These are phyloP conservation scores for Neonectria sp. DNA, from an alignment of 2,329 filamentous ascomycete species.

Conservation along the genomic window DNA sequence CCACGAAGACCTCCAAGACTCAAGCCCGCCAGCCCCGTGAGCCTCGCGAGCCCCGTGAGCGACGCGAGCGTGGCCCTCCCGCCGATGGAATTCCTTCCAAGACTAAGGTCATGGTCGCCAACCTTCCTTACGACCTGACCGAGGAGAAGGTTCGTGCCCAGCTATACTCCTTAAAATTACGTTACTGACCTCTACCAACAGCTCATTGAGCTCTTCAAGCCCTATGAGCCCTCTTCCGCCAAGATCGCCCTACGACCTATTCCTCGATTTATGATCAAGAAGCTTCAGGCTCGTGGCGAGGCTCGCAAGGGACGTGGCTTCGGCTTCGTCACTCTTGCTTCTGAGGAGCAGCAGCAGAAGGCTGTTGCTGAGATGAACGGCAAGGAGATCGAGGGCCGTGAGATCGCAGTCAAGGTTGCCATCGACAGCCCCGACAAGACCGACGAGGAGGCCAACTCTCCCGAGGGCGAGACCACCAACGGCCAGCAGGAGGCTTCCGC, in stretches of 20 bases:
- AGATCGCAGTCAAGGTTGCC: slow-evolving; percentile 99
- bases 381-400: slow-evolving; percentile 98
- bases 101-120: slow-evolving; percentile 99
- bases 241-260: slow-evolving; percentile 99
- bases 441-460: slow-evolving; percentile 83
- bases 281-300: slow-evolving; percentile 98
- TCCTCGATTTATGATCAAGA: slow-evolving; percentile 99
- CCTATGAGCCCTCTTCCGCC: slow-evolving; percentile 92
- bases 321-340: slow-evolving; percentile 95
- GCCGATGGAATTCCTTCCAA: slow-evolving; percentile 98
- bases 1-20: slow-evolving; percentile 71
- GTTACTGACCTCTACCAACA: slow-evolving; percentile 57
- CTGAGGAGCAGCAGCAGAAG: slow-evolving; percentile 97
- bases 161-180: not conserved
- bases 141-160: slow-evolving; percentile 86
- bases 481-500: slow-evolving; percentile 56
- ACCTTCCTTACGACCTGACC: slow-evolving; percentile 97
- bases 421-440: slow-evolving; percentile 99
- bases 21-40: slow-evolving; percentile 64
- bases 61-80: slow-evolving; percentile 90
- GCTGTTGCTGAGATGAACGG: slow-evolving; percentile 98
- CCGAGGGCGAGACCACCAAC: slow-evolving; percentile 61
- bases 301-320: slow-evolving; percentile 99
- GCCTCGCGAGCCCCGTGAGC: slow-evolving; percentile 65
- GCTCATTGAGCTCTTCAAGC: slow-evolving; percentile 97